phyloP scores from a whole-genome alignment of 257 asterid genomes.

The Anisodus tanguticus region DNA sequence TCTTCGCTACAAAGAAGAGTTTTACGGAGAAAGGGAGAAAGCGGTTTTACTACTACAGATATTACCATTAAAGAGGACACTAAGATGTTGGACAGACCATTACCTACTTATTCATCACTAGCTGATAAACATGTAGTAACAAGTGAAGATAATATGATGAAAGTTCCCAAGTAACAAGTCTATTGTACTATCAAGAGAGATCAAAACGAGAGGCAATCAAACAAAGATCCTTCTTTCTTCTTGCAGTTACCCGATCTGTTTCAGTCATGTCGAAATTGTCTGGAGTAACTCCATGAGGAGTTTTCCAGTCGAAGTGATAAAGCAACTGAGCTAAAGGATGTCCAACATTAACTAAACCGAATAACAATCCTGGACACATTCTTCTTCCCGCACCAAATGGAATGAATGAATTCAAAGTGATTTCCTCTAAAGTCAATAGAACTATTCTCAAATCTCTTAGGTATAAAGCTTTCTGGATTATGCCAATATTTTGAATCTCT shows the following conservation, averaged over 20 bases:
- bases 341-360: constrained; percentile 24
- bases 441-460: constrained; percentile 13
- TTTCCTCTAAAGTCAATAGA: neutral
- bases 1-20: too few species aligned
- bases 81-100: too few species aligned
- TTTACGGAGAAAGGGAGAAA: too few species aligned
- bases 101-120: too few species aligned
- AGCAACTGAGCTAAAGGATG: constrained; percentile 23
- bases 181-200: neutral
- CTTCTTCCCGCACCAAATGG: constrained; percentile 14
- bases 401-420: neutral
- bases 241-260: neutral
- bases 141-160: neutral
- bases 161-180: neutral
- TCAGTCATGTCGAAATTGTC: constrained; percentile 17
- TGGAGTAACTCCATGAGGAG: neutral
- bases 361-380: neutral
- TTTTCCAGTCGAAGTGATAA: constrained; percentile 31
- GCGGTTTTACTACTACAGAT: too few species aligned
- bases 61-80: too few species aligned
- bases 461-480: neutral
- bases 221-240: constrained; percentile 19
- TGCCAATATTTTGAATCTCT: neutral
- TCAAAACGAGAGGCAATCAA: constrained; percentile 12
- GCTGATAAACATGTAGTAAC: too few species aligned